Evolutionary conservation across 257 asterid species (phyloP), one percentile per base, ranked within the genome.

Genomic region (Solanum paucissectum): DNA sequence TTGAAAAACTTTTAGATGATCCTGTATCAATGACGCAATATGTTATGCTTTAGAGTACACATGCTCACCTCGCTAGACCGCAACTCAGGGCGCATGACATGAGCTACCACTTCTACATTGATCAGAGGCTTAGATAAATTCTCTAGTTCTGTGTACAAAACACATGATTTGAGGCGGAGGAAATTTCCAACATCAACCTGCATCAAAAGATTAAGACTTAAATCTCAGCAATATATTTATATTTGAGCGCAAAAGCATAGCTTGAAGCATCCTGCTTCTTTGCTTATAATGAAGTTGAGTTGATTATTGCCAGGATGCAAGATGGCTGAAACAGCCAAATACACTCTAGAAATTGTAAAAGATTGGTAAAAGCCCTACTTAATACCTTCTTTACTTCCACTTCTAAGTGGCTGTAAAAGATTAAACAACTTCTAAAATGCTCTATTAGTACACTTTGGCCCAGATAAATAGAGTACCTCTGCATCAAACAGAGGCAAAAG

Each of bases 111-210:
- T 93, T 96, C 99, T 85, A 96, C 98, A 44, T 96, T 95, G 60
- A 96, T 96, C 92, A 93, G 85, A 82, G 98, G 98, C 87, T 88
- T 91, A 18, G 66, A 83, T 33, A 92, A 92, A 87, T 93, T 91
- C 86, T 94, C 97, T 32, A 91, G 96, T 87, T 96, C 98, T 18
- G 98, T 94, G 87, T 89, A 96, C 93, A 96, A 69, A 88, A 96
- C 96, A 60, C 96, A 93, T 13, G 99, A 96, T 82, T 96, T 95
- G 92, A 96, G 92, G 76, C 98, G 98, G 46, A 96, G 98, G 87
- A 96, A 96, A 91, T 95, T 94, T 83, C 99, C 99, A 83, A 96
- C 98, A 88, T 96, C 99, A 38, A 96, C 99, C 99, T 96, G 96
- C 89, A 85, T 76, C 86, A 87, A 21, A 85, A 87, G 44, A 90